A percentile compares a stretch with the other conserved stretches of the same genome.
phyloP scores from a whole-genome alignment of 257 asterid genomes.

The Solanum chmielewskii region DNA sequence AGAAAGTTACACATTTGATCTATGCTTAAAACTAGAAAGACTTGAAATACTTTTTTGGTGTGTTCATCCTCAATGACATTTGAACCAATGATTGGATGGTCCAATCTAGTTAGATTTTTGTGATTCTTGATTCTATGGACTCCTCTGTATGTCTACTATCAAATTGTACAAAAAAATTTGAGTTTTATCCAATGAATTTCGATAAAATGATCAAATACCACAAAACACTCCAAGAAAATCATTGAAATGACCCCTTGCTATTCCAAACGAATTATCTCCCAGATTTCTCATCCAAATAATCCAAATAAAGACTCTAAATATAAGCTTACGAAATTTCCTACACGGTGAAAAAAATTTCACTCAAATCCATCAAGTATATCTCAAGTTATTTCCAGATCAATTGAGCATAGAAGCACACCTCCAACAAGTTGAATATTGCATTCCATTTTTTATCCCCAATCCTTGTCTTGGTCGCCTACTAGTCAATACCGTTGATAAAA shows the following conservation, averaged over 20 bases:
- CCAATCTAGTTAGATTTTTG: slow-evolving; percentile 15
- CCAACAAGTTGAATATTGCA: slow-evolving; percentile 11
- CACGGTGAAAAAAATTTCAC: slow-evolving; percentile 4
- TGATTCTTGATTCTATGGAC: slow-evolving; percentile 12
- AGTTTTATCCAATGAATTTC: slow-evolving; percentile 12
- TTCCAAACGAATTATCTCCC: slow-evolving; percentile 18
- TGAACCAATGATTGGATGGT: background rate
- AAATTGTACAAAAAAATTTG: background rate
- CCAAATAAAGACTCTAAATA: background rate
- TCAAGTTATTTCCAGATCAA: slow-evolving; percentile 25
- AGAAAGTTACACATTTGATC: background rate
- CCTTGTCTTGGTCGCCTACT: slow-evolving; percentile 14
- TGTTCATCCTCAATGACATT: slow-evolving; percentile 54
- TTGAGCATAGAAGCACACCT: slow-evolving; percentile 61
- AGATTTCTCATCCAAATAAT: background rate
- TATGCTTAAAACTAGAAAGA: background rate
- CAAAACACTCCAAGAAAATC: slow-evolving; percentile 11
- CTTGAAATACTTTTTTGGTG: background rate
- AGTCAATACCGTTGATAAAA: slow-evolving; percentile 43
- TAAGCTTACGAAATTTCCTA: slow-evolving; percentile 47
- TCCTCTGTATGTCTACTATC: slow-evolving; percentile 9
- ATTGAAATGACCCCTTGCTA: slow-evolving; percentile 29
- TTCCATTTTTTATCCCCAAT: slow-evolving; percentile 16
- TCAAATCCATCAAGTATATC: slow-evolving; percentile 6
- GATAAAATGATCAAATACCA: slow-evolving; percentile 9